Evolutionary conservation across 2,329 filamentous ascomycete species (phyloP).

Genomic region (Xylariaceae sp.): DNA sequence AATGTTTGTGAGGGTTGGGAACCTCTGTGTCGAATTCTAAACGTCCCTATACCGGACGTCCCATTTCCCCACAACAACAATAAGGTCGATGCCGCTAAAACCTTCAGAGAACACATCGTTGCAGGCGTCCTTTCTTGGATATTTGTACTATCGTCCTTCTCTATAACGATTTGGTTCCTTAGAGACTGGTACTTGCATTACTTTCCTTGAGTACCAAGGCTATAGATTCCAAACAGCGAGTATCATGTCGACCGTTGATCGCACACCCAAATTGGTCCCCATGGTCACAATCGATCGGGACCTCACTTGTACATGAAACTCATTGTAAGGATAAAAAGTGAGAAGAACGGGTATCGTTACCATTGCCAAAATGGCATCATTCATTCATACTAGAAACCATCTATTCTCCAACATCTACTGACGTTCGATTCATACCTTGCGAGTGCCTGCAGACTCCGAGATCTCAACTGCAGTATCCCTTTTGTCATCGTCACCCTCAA

Average conservation of each 20-base stretch:
- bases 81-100: constrained; percentile 26
- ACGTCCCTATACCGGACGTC: constrained; percentile 31
- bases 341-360: too few relatives aligned
- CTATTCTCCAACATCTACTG: neutral
- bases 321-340: too few relatives aligned
- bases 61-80: constrained; percentile 36
- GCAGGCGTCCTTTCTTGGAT: constrained; percentile 27
- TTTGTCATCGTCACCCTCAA: constrained; percentile 15
- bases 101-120: constrained; percentile 25
- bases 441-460: constrained; percentile 11
- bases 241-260: neutral
- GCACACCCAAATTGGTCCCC: too few relatives aligned
- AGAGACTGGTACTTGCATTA: constrained; percentile 12
- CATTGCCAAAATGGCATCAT: too few relatives aligned
- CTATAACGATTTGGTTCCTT: constrained; percentile 19
- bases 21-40: constrained; percentile 32
- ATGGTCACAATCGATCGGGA: too few relatives aligned
- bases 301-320: too few relatives aligned
- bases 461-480: constrained; percentile 20
- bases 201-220: constrained; percentile 8
- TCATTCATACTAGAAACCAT: too few relatives aligned
- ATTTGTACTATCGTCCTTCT: constrained; percentile 23
- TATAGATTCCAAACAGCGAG: too few relatives aligned
- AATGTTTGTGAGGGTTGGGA: constrained; percentile 34
- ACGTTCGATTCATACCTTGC: constrained; percentile 11